Evolutionary conservation across 345 rosid species (phyloP), one percentile per base, ranked within the genome.

Genomic region (Boechera divaricarpa): DNA sequence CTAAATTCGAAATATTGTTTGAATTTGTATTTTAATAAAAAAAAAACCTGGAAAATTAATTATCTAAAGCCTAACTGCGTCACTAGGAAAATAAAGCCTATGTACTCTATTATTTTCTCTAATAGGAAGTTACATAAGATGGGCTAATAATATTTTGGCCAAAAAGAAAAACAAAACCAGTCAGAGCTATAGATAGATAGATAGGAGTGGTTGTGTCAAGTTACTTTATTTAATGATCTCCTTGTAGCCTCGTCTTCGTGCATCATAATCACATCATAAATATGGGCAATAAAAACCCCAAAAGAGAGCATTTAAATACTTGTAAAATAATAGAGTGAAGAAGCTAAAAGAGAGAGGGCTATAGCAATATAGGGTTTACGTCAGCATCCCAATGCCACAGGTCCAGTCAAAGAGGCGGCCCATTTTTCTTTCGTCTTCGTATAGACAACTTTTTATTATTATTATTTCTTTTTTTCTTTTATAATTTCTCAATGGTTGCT

Each of bases 361-460:
- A 62, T 5, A 42, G 4, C 68, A 67, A 33, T 76, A 76, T 76
- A 76, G 71, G 72, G 29, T 57, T 77, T 63, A 70, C 80, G 72
- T 70, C 65, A 77, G 65, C 76, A 52, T 52, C 54, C 59, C 44
- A 29, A 67, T 70, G 45, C 53, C 45, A 36, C 29, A 36, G 5
- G 69, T 77, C 65, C 72, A 70, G 80, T 77, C 80, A 77, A 77
- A 77, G 75, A 76, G 75, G 80, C 75, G 70, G 80, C 80, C 69
- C 58, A 38, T 63, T 68, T 59, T 62, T 70, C 28, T 59, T 75
- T 36, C 61, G 13, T 58, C 67, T 75, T 69, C 28, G 10, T 70
- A 5, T 38, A 16, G 6, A 38, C 10, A 41, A 39, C 21, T 21
- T 62, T 38, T 51, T 47, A 13, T 18, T 61, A 21, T 18, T 61